Evolutionary conservation across 495 filamentous ascomycete genomes (phyloP), one percentile per base, ranked within the genome.

Genomic region (Rostrohypoxylon terebratum): DNA sequence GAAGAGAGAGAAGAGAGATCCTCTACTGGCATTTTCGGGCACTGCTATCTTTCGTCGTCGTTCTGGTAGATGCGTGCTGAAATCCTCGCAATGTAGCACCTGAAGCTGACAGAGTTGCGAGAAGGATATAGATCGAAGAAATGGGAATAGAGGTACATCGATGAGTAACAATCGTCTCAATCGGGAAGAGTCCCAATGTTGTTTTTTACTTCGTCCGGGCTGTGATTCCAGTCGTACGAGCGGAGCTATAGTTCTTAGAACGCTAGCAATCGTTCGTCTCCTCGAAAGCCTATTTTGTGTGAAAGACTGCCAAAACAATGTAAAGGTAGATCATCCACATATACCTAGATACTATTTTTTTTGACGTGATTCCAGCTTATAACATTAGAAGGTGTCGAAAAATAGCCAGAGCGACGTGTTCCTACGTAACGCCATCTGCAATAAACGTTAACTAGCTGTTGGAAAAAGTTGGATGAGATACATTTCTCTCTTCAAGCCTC

Each of bases 171-270:
- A 59, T 34, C 28, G 68, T 3, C 66, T 50, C 34, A 82, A 61
- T 51, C 40, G 48, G 3, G 77, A 77, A 45, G 81, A 80, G 42
- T 81, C 73, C 76, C 77, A 81, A 47, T 81, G 77, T 7, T 36
- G n/a, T n/a, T 61, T 13, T 44, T 53, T 20, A 78, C 77, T 0
- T 25, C 67, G 7, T 55, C 64, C 0, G 36, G 7, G 18, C 13
- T 28, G 40, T 82, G 80, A 8, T 75, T 74, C 80, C 80, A 81
- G 57, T 80, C 67, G 47, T 81, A 81, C 1, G 65, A 75, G 31
- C 66, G 74, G 10, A 81, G 62, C n/a, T 16, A 73, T 13, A 81
- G 63, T 1, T 76, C 70, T 23, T 64, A 45, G 2, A 81, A 74
- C 7, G 79, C 61, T 3, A 78, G 78, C 4, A 81, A 40, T 21